These are phyloP conservation scores for Gracilaria domingensis DNA, from an alignment of 23 red algal genomes.

Conservation along the genomic window DNA sequence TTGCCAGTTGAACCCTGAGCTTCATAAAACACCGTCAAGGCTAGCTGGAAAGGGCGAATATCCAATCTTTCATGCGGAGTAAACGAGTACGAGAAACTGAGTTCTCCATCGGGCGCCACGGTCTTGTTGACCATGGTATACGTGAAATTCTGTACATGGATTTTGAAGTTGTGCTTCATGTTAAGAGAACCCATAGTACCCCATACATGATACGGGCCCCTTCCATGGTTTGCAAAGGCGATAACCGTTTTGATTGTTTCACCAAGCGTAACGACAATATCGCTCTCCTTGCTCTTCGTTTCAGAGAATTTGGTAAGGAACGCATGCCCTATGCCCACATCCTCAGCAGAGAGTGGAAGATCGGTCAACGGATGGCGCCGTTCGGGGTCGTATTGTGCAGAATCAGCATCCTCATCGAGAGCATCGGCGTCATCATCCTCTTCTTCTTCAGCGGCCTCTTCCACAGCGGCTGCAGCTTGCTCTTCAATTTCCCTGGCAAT, in stretches of 20 bases:
- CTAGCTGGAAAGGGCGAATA: conserved; percentile 63
- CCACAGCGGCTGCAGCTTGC: conserved; percentile 66
- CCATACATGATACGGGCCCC: conserved; percentile 59
- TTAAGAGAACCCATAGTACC: conserved; percentile 80
- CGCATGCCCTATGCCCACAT: conserved; percentile 51
- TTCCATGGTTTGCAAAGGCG: conserved; percentile 59
- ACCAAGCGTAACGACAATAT: conserved; percentile 48
- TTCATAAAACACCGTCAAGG: conserved; percentile 84
- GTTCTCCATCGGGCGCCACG: conserved; percentile 37
- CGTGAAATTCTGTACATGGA: conserved; percentile 81
- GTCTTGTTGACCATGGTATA: conserved; percentile 73
- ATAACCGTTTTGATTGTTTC: conserved; percentile 46
- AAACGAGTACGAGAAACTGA: conserved; percentile 73
- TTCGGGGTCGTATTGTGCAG: conserved; percentile 47
- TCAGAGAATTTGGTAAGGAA: conserved; percentile 32
- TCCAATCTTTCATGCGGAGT: conserved; percentile 76
- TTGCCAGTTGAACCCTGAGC: conserved; percentile 44
- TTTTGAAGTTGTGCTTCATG: conserved; percentile 46
- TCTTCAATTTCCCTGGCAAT: conserved; percentile 54
- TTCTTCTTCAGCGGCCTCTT: conserved; percentile 59
- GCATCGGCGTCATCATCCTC: conserved; percentile 73
- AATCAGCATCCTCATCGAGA: conserved; percentile 62
- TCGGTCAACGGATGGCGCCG: conserved; percentile 61
- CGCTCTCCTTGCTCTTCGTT: conserved; percentile 21
- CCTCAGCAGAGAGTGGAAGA: conserved; percentile 43